phyloP scores from a whole-genome alignment of 495 filamentous ascomycete genomes.

The Podospora didyma region DNA sequence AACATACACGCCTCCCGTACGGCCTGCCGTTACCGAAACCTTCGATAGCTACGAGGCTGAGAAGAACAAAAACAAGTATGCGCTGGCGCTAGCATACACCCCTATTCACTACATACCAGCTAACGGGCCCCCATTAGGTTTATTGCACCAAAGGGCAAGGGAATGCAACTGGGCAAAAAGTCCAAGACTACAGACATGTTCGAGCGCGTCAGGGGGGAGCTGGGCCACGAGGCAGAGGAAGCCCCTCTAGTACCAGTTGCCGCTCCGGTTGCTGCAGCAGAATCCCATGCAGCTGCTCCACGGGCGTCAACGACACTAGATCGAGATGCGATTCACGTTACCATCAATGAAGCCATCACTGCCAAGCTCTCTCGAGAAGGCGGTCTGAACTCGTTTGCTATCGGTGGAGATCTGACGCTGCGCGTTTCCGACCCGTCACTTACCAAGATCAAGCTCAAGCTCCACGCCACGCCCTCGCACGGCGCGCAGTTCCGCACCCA shows the following conservation, averaged over 20 bases:
- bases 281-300: constrained; percentile 55
- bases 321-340: constrained; percentile 78
- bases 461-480: constrained; percentile 67
- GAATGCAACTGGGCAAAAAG: constrained; percentile 98
- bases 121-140: constrained; percentile 33
- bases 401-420: constrained; percentile 86
- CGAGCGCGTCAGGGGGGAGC: constrained; percentile 84
- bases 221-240: constrained; percentile 74
- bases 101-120: neutral
- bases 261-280: constrained; percentile 49
- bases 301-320: constrained; percentile 63
- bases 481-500: constrained; percentile 88
- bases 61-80: constrained; percentile 88
- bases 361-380: constrained; percentile 86
- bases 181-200: constrained; percentile 96
- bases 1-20: constrained; percentile 78
- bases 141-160: constrained; percentile 79
- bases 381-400: constrained; percentile 71
- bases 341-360: constrained; percentile 80
- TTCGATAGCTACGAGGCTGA: constrained; percentile 94
- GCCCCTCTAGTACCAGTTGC: constrained; percentile 69
- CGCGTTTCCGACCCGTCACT: constrained; percentile 82
- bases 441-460: constrained; percentile 81
- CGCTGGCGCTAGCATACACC: neutral
- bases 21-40: constrained; percentile 68